A percentile compares a stretch with the other conserved stretches of the same genome.
These are phyloP conservation scores for Fonsecaea pedrosoi DNA, from an alignment of 2,329 filamentous ascomycete species.

Conservation along the genomic window DNA sequence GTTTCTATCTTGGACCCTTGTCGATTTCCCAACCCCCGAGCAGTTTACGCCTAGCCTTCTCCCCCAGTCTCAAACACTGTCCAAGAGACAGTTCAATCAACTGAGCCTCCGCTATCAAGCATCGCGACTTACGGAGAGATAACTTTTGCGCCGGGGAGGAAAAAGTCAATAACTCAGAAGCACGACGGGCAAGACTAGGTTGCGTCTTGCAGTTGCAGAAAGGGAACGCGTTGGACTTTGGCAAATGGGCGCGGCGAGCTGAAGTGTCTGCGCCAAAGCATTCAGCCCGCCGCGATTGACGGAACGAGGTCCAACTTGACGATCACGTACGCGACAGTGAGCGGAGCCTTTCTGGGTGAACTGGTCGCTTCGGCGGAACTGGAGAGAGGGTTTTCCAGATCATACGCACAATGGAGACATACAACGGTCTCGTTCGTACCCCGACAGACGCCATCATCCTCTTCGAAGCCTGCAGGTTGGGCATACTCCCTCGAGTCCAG, in stretches of 20 bases:
- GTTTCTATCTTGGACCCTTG: too few relatives aligned
- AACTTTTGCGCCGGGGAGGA: not conserved
- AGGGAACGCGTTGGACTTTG: not conserved
- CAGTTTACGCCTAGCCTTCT: not conserved
- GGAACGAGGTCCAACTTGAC: not conserved
- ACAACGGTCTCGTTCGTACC: conserved; percentile 92
- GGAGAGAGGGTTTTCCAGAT: not conserved
- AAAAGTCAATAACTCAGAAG: not conserved
- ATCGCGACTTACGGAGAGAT: not conserved
- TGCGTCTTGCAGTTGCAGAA: not conserved
- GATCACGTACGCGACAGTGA: not conserved
- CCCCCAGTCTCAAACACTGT: not conserved
- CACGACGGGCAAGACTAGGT: not conserved
- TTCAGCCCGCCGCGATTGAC: conserved; percentile 31
- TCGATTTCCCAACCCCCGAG: not conserved
- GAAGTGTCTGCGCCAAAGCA: conserved; percentile 15
- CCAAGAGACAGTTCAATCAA: not conserved
- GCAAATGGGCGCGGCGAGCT: conserved; percentile 29
- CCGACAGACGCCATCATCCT: conserved; percentile 95
- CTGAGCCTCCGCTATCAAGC: not conserved
- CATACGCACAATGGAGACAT: conserved; percentile 81
- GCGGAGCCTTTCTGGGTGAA: not conserved
- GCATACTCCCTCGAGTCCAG: conserved; percentile 88
- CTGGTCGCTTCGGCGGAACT: not conserved
- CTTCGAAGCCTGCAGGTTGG: conserved; percentile 95